Base-by-base conservation (phyloP, 2,329 filamentous ascomycete species). In the Sporothrix euskadiensis region DNA sequence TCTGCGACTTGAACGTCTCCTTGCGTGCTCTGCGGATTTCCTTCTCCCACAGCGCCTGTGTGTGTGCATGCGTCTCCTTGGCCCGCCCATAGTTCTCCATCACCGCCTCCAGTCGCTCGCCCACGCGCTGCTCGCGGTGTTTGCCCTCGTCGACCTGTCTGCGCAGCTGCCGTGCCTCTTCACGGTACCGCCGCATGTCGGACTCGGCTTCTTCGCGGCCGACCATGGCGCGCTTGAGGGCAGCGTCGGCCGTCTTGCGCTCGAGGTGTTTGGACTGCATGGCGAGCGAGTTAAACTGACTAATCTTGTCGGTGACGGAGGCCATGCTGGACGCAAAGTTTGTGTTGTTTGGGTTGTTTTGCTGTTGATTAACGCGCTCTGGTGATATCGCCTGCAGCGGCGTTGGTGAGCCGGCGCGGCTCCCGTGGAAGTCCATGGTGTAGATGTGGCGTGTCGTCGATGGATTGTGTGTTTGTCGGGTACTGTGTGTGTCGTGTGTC, bases 1-100 rank as follows among this genome's bases (percentile, higher is more conserved):
- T 92, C 77, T 92, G 90, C n/a, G 88, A 87, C 79, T 92, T 93
- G 85, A 92, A 93, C 2, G 89, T 89, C 77, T 93, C 91, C 77
- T 93, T 93, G 69, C 90, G 85, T 10, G 88, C 86, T 73, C 89
- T 86, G 72, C 91, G 87, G 59, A 92, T 89, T 80, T 93, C 91
- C 79, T 93, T 93, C 78, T 93, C 91, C 87, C 91, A 93, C 10
- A 92, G 81, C 26, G 88, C 83, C 80, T 91, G 88, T 10, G 89
- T 90, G 79, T 91, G 89, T 54, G 87, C 86, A 77, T 91, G 87
- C 52, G 89, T 91, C 78, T 92, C 91, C 80, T 93, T 93, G 70
- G 88, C 87, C 75, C 89, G 89, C 41, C 88, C 87, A 78, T 91
- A 91, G 79, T 90, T 91, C 78, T 92, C 91, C 90, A 91, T 91